Evolutionary conservation across 228 moss, liverwort and hornwort genomes (phyloP), one percentile per base, ranked within the genome.

Genomic region (Sphagnum fallax): DNA sequence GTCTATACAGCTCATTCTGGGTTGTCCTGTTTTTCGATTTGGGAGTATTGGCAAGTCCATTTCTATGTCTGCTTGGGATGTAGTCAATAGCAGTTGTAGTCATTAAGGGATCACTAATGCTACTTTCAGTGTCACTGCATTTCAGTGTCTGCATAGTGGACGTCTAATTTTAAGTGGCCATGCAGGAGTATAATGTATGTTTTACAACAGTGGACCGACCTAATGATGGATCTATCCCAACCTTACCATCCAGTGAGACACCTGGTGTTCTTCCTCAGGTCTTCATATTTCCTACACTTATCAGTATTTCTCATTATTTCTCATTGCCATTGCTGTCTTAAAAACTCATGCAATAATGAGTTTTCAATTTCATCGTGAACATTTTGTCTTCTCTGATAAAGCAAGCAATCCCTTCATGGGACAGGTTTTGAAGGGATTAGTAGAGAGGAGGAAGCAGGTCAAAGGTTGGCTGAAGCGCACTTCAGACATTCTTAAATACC

Each of bases 221-320:
- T 72, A 67, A 73, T 52, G 86, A 84, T 75, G 98, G 76, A 53
- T 80, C 83, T 52, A 89, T 98, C 62, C 94, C 98, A 69, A 69
- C 86, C 51, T 82, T 94, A 18, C 98, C 94, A 72, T 87, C 89
- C 60, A 89, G 82, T 72, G 90, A 84, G 62, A 71, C 78, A 47
- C 84, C 90, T 62, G 98, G 98, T 75, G 90, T 98, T 68, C 80
- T 98, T 69, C 98, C 98, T 60, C 98, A 98, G 94, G 98, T 98
- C 60, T 63, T 13, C 57, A 47, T 63, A 53, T 1, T 60, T 49
- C 69, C 59, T 60, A 67, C 8, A 32, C 32, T 32, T 32, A 32
- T 32, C 32, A 32, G 32, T 32, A 32, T 32, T 32, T 32, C 32
- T 32, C 32, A 3, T 3, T 32, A 32, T 32, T 32, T 32, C 32